phyloP scores from a whole-genome alignment of 2,329 filamentous ascomycete genomes.

The Alternaria sp. region DNA sequence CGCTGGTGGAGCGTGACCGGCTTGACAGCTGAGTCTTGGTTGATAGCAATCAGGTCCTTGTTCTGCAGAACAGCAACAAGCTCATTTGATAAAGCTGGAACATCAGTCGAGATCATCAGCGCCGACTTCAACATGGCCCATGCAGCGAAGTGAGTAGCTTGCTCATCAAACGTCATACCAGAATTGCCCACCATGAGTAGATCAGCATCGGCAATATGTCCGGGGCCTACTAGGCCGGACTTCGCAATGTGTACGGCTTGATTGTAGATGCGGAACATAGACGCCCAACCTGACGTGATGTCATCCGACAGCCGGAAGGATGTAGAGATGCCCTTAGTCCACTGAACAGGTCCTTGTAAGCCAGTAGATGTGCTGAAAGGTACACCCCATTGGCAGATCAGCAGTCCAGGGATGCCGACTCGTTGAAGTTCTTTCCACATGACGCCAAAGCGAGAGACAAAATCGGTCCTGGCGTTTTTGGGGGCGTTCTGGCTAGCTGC shows the following conservation, averaged over 20 bases:
- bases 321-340: conserved; percentile 29
- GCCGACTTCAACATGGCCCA: conserved; percentile 35
- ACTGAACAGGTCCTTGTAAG: conserved; percentile 24
- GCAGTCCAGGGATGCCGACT: conserved; percentile 25
- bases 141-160: conserved; percentile 31
- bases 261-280: conserved; percentile 31
- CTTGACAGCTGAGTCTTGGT: conserved; percentile 31
- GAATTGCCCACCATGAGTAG: conserved; percentile 28
- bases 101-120: conserved; percentile 30
- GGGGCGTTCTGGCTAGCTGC: conserved; percentile 25
- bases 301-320: conserved; percentile 31
- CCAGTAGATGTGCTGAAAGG: conserved; percentile 23
- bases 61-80: conserved; percentile 29
- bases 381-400: conserved; percentile 31
- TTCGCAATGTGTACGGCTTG: conserved; percentile 30
- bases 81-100: conserved; percentile 18
- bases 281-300: conserved; percentile 24
- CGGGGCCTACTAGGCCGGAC: conserved; percentile 23
- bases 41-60: conserved; percentile 30
- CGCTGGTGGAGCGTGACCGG: conserved; percentile 29
- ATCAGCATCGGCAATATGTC: conserved; percentile 31
- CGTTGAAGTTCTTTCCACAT: conserved; percentile 33
- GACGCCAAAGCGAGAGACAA: conserved; percentile 20
- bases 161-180: conserved; percentile 31
- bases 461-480: conserved; percentile 27